phyloP scores from a whole-genome alignment of 1,284 basidiomycete species.

The Somion occarium region DNA sequence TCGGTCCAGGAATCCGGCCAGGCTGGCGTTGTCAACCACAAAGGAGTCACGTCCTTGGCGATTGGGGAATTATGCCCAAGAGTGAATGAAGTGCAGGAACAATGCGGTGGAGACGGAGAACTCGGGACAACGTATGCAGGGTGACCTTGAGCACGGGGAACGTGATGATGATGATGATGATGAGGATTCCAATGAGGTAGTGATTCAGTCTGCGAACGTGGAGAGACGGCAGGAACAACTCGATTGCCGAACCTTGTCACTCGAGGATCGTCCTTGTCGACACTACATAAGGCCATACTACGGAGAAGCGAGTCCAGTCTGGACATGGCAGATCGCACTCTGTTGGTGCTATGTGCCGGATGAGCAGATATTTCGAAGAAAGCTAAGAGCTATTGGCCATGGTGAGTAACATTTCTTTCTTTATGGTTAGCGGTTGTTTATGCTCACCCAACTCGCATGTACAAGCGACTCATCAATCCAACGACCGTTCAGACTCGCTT shows the following conservation, averaged over 20 bases:
- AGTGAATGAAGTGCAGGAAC: constrained; percentile 49
- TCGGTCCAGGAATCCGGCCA: constrained; percentile 59
- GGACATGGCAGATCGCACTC: constrained; percentile 52
- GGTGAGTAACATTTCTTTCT: constrained; percentile 1
- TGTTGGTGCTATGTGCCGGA: constrained; percentile 48
- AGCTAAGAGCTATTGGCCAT: constrained; percentile 47
- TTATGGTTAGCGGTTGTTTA: neutral
- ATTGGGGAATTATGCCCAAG: constrained; percentile 47
- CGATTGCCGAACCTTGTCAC: constrained; percentile 44
- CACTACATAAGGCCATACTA: constrained; percentile 45
- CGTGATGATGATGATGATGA: neutral
- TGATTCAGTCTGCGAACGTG: neutral
- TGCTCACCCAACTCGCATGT: constrained; percentile 68
- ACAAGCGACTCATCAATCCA: constrained; percentile 69
- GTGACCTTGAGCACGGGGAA: neutral
- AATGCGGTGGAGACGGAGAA: constrained; percentile 26
- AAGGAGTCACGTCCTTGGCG: constrained; percentile 47
- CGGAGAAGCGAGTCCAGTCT: constrained; percentile 66
- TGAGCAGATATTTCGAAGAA: constrained; percentile 70
- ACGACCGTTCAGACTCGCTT: constrained; percentile 62
- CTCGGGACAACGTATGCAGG: neutral
- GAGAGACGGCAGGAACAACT: constrained; percentile 29
- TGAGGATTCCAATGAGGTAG: neutral
- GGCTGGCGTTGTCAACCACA: constrained; percentile 59
- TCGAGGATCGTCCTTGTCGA: constrained; percentile 38